Conservation (phyloP, 768 basidiomycete genomes). For the Calocybe gangraenosa region DNA sequence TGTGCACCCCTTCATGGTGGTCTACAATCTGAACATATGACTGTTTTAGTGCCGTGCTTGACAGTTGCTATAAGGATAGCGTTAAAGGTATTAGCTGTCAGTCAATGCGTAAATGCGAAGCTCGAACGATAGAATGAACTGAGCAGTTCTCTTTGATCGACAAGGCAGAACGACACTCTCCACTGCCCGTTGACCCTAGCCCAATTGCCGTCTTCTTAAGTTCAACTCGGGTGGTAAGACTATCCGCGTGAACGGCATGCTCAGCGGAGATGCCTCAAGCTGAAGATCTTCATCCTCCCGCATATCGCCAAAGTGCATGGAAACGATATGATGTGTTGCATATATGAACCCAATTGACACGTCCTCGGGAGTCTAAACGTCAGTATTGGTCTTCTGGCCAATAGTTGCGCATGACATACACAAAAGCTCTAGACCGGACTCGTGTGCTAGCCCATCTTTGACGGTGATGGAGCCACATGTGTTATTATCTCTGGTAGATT, state of each 20-base stretch:
- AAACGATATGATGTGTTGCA: conserved; percentile 52
- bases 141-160: conserved; percentile 63
- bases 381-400: conserved; percentile 46
- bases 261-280: conserved; percentile 43
- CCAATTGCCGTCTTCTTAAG: conserved; percentile 48
- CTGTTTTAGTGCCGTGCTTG: too few species aligned
- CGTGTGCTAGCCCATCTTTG: conserved; percentile 21
- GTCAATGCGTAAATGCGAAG: too few species aligned
- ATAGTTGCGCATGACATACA: conserved; percentile 64
- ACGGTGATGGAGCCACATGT: conserved; percentile 33
- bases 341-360: conserved; percentile 61
- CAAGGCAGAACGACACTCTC: conserved; percentile 63
- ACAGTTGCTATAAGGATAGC: too few species aligned
- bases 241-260: conserved; percentile 51
- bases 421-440: conserved; percentile 44
- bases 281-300: conserved; percentile 27
- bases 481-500: conserved; percentile 50
- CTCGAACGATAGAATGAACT: conserved; percentile 37
- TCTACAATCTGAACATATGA: too few species aligned
- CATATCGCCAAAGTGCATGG: conserved; percentile 45
- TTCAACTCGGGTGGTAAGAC: conserved; percentile 35
- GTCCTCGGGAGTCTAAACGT: conserved; percentile 45
- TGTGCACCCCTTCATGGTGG: too few species aligned
- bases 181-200: conserved; percentile 56
- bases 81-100: too few species aligned